Evolutionary conservation across 495 filamentous ascomycete species (phyloP), one percentile per base, ranked within the genome.

Genomic region (Choiromyces venosus): DNA sequence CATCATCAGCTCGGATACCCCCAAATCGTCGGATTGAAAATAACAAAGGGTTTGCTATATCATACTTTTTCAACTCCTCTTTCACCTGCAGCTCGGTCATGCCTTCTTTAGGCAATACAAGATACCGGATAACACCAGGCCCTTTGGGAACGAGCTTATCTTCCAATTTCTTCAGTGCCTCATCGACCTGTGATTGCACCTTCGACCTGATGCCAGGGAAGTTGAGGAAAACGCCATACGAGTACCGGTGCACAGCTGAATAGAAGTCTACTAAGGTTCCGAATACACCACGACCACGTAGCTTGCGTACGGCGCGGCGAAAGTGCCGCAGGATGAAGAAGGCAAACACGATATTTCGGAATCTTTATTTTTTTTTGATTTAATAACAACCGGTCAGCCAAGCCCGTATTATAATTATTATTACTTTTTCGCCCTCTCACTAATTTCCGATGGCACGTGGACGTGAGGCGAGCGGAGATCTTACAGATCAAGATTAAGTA

Each of bases 281-380:
- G 71, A 96, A 79, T 70, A 96, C 81, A 65, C 96, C 96, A 79
- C 93, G 92, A 75, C 96, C 96, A 78, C 91, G 91, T 76, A 99
- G 85, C 73, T 93, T 91, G 81, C 92, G 88, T 72, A 91, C 88
- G 40, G 87, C 87, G 82, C 91, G 94, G 74, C 93, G 91, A 18
- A 90, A 89, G 86, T 93, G 94, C 77, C 94, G 89, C 44, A 98
- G 85, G 56, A 98, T 82, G 84, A 98, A 97, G 73, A 95, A 87
- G 80, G 93, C 86, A 83, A 99, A 97, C 64, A 98, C 83, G 64
- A 97, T 86, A 81, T 97, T 97, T 56, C 91, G 91, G 71, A 97
- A 75, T 65, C 94, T 95, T 78, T 75, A 56, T 44, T 19, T 46
- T 21, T n/a, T 67, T 65, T 68, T 37, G 70, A 40, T 68, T 25